Base-by-base conservation (phyloP, 495 filamentous ascomycete species). In the Talaromyces nanjingensis region DNA sequence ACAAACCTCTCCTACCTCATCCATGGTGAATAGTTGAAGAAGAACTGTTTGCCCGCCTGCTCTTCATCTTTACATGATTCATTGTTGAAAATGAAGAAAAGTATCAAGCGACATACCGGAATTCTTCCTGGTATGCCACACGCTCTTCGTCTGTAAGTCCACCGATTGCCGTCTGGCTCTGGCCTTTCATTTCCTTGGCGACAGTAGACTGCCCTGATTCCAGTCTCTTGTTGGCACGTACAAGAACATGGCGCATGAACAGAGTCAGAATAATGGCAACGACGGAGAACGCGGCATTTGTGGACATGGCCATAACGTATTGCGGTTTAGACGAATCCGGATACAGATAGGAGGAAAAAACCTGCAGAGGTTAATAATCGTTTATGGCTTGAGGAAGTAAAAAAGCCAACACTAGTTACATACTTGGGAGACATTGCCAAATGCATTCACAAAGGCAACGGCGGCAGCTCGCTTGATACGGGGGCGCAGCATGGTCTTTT, bases 401-500 rank as follows among this genome's bases (percentile, higher is more conserved):
- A 14, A 20, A 33, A 57, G 12, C 27, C 27, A 29, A 29, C n/a
- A 29, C 27, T 29, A 3, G 29, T 3, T 27, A 25, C 54, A 5
- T 49, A 62, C 76, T 60, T 80, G 84, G 56, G 83, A 83, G 12
- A 81, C 77, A 69, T 93, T 94, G n/a, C 83, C 84, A 22, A 93
- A 81, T 5, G 89, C 89, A 67, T 96, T 96, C 71, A 93, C 91
- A 64, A 85, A 83, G 9, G 91, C 92, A 2, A 93, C 74, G 0
- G 89, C 90, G 2, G 90, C 91, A 1, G 91, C 91, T 63, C 91
- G 86, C 75, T 96, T 96, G 0, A 89, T 86, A 0, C 89, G 91
- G 2, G 92, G 91, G n/a, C 92, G 85, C 3, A 91, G 90, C 47
- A 96, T 79, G 3, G 86, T 87, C 72, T 90, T 91, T 34, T 81